Percentiles rank a stretch among this genome's conserved stretches.
phyloP scores from a whole-genome alignment of 208 protist species.

The Strigomonas culicis region DNA sequence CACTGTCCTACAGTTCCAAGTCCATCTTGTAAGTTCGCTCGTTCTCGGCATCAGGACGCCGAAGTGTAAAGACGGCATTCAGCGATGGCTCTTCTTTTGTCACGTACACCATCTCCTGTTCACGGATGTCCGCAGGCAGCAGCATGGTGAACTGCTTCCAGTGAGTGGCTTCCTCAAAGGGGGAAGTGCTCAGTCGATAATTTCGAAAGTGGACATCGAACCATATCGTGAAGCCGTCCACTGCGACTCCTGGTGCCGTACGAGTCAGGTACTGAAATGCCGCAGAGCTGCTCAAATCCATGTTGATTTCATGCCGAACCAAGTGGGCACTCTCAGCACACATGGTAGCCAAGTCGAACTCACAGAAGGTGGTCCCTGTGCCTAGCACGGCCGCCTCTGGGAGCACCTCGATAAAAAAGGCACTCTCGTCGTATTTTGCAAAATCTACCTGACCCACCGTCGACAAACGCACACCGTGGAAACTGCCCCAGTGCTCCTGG shows the following conservation, averaged over 20 bases:
- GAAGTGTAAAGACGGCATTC: too few relatives aligned
- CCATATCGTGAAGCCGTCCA: constrained; percentile 76
- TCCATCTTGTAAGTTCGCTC: background rate
- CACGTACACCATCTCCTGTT: background rate
- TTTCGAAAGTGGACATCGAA: constrained; percentile 49
- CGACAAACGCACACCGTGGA: constrained; percentile 10
- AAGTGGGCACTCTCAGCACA: too few relatives aligned
- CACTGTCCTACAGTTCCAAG: background rate
- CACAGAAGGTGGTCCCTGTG: constrained; percentile 23
- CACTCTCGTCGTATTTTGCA: constrained; percentile 45
- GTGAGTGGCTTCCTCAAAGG: constrained; percentile 52
- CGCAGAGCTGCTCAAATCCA: background rate
- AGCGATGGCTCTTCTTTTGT: background rate
- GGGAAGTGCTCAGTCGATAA: constrained; percentile 49
- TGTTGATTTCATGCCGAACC: too few relatives aligned
- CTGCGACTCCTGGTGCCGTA: background rate
- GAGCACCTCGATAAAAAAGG: constrained; percentile 56
- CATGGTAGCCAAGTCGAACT: constrained; percentile 22
- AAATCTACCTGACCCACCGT: constrained; percentile 35
- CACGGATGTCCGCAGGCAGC: constrained; percentile 36
- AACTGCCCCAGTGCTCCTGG: background rate
- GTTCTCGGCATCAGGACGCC: too few relatives aligned
- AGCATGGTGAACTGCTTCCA: constrained; percentile 89
- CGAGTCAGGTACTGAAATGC: too few relatives aligned
- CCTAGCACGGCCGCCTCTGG: constrained; percentile 44